Evolutionary conservation across 148 eudicot genomes (phyloP).

Genomic region (Nyssa sinensis): DNA sequence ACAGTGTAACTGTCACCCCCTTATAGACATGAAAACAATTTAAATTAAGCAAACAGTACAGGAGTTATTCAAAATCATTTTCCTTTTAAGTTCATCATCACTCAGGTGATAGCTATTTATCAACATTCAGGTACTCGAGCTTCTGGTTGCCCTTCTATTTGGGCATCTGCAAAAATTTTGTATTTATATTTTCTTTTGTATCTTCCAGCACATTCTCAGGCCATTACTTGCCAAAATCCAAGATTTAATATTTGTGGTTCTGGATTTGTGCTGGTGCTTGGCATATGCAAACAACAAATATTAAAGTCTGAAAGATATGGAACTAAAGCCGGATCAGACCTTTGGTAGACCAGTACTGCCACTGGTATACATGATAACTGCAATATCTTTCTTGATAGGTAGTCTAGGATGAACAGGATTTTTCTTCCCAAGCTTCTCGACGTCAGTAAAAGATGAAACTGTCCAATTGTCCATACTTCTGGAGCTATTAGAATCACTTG

Average conservation of each 20-base stretch:
- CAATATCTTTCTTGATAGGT: slow-evolving; percentile 82
- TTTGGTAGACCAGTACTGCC: slow-evolving; percentile 98
- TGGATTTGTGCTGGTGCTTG: neutral
- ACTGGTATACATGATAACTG: slow-evolving; percentile 96
- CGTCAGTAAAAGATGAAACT: slow-evolving; percentile 59
- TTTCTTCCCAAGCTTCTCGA: slow-evolving; percentile 73
- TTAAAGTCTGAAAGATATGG: neutral
- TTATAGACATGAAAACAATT: neutral
- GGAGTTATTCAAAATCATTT: too few species aligned
- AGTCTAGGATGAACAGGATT: slow-evolving; percentile 53
- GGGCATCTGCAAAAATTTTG: neutral
- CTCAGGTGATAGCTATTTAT: neutral
- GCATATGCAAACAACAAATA: neutral
- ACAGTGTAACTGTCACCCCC: neutral
- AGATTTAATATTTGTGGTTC: neutral
- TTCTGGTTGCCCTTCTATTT: neutral
- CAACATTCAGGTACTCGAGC: neutral
- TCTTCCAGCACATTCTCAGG: neutral
- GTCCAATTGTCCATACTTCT: slow-evolving; percentile 37
- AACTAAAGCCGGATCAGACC: slow-evolving; percentile 18
- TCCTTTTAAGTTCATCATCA: too few species aligned
- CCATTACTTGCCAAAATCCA: neutral
- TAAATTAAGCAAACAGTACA: too few species aligned
- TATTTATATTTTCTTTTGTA: neutral
- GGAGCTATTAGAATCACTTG: slow-evolving; percentile 30